These are phyloP conservation scores for Paracorniculantispora psalliotae DNA, from an alignment of 2,329 filamentous ascomycete genomes.

Conservation along the genomic window DNA sequence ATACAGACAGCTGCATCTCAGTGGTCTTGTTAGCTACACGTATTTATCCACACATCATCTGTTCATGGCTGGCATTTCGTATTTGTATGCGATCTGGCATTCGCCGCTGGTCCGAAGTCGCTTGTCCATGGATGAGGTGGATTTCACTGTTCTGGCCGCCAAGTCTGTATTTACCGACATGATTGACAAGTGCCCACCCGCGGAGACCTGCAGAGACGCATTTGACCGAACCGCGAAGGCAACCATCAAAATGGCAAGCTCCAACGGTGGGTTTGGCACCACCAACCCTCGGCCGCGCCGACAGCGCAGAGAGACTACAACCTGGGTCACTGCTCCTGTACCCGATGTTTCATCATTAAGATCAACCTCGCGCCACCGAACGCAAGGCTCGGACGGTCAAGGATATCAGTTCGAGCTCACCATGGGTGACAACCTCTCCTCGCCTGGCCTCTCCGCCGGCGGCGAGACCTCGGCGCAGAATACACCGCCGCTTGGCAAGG, in stretches of 20 bases:
- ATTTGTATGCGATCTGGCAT: constrained; percentile 96
- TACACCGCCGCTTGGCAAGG: constrained; percentile 35
- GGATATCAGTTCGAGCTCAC: constrained; percentile 29
- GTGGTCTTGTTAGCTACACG: constrained; percentile 84
- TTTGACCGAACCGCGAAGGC: constrained; percentile 94
- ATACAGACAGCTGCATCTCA: constrained; percentile 82
- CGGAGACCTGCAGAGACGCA: constrained; percentile 89
- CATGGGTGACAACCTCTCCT: constrained; percentile 36
- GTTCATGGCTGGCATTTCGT: constrained; percentile 96
- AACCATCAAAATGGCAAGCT: constrained; percentile 90
- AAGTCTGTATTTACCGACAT: constrained; percentile 89
- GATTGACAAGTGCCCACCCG: constrained; percentile 90
- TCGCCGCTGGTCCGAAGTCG: constrained; percentile 81
- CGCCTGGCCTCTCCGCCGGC: constrained; percentile 33
- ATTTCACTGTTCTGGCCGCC: constrained; percentile 89
- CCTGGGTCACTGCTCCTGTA: constrained; percentile 24
- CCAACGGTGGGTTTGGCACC: constrained; percentile 72
- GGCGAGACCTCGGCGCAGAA: constrained; percentile 34
- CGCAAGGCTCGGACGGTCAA: constrained; percentile 19
- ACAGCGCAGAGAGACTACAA: constrained; percentile 24
- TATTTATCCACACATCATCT: constrained; percentile 93
- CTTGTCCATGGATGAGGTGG: constrained; percentile 90
- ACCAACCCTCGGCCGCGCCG: constrained; percentile 25
- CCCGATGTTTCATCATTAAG: constrained; percentile 23
- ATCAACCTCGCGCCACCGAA: constrained; percentile 21